These are phyloP conservation scores for Talaromyces sp. DNA, from an alignment of 2,329 filamentous ascomycete species.

Conservation along the genomic window DNA sequence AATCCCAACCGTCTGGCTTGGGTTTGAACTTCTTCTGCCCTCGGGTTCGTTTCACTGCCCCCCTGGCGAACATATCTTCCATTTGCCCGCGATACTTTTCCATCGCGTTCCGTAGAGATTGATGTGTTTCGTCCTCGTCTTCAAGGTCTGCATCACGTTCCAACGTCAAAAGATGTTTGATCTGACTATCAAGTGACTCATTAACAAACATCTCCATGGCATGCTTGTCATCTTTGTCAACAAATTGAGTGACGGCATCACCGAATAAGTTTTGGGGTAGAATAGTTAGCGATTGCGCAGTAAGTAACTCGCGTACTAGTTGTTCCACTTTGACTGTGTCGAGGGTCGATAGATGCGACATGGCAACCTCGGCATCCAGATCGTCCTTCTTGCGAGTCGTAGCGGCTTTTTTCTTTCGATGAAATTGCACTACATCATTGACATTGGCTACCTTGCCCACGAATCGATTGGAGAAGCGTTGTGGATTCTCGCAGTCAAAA, in stretches of 20 bases:
- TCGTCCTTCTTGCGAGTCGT: constrained; percentile 49
- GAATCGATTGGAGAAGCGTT: constrained; percentile 92
- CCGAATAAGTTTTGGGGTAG: constrained; percentile 89
- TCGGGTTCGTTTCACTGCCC: constrained; percentile 54
- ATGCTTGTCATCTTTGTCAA: constrained; percentile 92
- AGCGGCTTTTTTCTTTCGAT: constrained; percentile 73
- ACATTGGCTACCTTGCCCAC: constrained; percentile 86
- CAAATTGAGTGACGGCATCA: constrained; percentile 87
- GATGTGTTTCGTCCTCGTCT: constrained; percentile 63
- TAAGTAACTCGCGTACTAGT: constrained; percentile 82
- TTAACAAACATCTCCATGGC: constrained; percentile 80
- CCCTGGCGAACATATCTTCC: constrained; percentile 68
- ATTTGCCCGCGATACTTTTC: constrained; percentile 66
- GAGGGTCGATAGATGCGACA: constrained; percentile 58
- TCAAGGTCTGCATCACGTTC: constrained; percentile 67
- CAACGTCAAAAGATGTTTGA: constrained; percentile 65
- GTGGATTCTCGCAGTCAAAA: constrained; percentile 91
- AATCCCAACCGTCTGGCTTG: constrained; percentile 79
- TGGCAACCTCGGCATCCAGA: constrained; percentile 57
- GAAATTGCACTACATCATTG: constrained; percentile 89
- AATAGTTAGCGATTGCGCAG: constrained; percentile 84
- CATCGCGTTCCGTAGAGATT: constrained; percentile 70
- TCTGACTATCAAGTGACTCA: constrained; percentile 66
- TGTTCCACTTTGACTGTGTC: constrained; percentile 84
- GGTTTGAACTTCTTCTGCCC: constrained; percentile 64